phyloP scores from a whole-genome alignment of 345 rosid species.

The Syzygium jambos region DNA sequence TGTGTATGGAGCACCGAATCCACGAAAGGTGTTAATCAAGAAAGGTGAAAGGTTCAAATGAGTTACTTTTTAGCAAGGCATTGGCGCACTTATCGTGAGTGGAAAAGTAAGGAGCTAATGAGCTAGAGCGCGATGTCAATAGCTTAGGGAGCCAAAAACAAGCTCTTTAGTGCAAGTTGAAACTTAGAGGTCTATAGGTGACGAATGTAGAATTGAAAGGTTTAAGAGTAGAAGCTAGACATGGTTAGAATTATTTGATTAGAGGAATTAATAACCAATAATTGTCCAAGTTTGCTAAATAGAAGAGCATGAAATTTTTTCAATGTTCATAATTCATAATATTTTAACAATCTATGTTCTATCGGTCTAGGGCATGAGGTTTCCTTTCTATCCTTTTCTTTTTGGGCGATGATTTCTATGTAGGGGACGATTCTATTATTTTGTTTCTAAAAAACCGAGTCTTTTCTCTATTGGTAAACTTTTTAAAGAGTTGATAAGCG shows the following conservation, averaged over 20 bases:
- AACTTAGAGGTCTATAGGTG: neutral
- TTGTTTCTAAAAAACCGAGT: neutral
- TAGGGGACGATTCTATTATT: neutral
- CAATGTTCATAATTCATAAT: neutral
- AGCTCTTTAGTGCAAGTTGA: neutral
- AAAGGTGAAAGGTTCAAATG: neutral
- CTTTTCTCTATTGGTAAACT: neutral
- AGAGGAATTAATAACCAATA: neutral
- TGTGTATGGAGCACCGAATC: neutral
- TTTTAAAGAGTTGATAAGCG: neutral
- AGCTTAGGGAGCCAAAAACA: neutral
- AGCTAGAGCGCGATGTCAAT: neutral
- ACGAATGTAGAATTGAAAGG: neutral
- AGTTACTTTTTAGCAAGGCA: neutral
- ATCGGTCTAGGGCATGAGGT: neutral
- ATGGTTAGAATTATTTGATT: neutral
- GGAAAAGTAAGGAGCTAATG: neutral
- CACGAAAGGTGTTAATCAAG: neutral
- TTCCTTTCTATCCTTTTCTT: neutral
- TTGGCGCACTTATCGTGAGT: neutral
- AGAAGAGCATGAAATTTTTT: neutral
- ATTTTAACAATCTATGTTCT: neutral
- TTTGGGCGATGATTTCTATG: neutral
- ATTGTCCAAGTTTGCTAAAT: neutral
- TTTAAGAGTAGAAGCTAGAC: neutral